These are phyloP conservation scores for Xylaria sp. DNA, from an alignment of 2,329 filamentous ascomycete species.

Conservation along the genomic window DNA sequence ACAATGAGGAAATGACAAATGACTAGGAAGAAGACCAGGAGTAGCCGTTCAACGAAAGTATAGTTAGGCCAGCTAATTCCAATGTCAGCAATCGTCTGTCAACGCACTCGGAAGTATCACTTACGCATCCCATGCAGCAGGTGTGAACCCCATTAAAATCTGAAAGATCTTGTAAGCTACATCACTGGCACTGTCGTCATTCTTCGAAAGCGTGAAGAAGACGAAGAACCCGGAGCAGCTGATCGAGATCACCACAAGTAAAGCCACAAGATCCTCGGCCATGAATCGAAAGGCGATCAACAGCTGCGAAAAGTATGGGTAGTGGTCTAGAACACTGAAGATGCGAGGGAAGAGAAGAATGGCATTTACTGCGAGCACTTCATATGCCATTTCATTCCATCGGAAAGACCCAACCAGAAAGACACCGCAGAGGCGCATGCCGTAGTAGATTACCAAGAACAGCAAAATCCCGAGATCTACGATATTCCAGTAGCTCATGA, in stretches of 20 bases:
- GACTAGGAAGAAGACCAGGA: slow-evolving; percentile 86
- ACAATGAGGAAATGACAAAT: slow-evolving; percentile 96
- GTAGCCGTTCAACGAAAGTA: slow-evolving; percentile 78
- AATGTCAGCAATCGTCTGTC: slow-evolving; percentile 35
- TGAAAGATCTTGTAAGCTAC: slow-evolving; percentile 95
- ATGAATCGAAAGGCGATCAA: slow-evolving; percentile 94
- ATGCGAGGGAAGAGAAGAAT: slow-evolving; percentile 90
- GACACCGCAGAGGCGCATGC: slow-evolving; percentile 87
- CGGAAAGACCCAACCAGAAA: slow-evolving; percentile 79
- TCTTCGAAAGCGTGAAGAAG: slow-evolving; percentile 86
- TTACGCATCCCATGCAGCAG: slow-evolving; percentile 90
- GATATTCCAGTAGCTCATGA: slow-evolving; percentile 98
- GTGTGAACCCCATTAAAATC: slow-evolving; percentile 94
- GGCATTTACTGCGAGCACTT: slow-evolving; percentile 91
- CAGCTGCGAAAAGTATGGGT: slow-evolving; percentile 94
- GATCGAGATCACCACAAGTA: slow-evolving; percentile 85
- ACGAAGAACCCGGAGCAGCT: slow-evolving; percentile 95
- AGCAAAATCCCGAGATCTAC: slow-evolving; percentile 92
- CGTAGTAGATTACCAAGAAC: slow-evolving; percentile 88
- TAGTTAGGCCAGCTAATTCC: slow-evolving; percentile 73
- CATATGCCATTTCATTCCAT: slow-evolving; percentile 87
- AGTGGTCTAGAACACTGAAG: slow-evolving; percentile 93
- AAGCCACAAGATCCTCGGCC: slow-evolving; percentile 87
- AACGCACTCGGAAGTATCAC: slow-evolving; percentile 42
- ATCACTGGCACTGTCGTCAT: slow-evolving; percentile 74